phyloP scores from a whole-genome alignment of 2,329 filamentous ascomycete species.

The Lachnellula cervina region DNA sequence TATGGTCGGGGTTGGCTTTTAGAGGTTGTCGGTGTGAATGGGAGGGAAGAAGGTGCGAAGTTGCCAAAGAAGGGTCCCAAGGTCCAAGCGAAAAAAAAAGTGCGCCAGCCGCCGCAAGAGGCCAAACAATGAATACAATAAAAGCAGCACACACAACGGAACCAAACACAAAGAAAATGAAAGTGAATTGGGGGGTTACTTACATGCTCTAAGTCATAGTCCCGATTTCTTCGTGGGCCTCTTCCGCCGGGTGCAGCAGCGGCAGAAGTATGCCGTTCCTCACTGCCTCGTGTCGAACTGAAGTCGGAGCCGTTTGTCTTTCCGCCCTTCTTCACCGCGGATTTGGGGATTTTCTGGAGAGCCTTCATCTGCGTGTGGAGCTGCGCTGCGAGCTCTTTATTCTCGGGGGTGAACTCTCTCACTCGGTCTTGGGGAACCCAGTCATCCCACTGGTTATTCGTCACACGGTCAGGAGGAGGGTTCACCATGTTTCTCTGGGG shows the following conservation, averaged over 20 bases:
- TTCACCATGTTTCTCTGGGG: slow-evolving; percentile 1
- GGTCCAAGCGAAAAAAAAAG: not conserved
- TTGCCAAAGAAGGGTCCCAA: not conserved
- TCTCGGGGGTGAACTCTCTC: slow-evolving; percentile 90
- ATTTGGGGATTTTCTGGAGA: slow-evolving; percentile 34
- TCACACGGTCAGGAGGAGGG: slow-evolving; percentile 21
- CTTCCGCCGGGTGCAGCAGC: slow-evolving; percentile 54
- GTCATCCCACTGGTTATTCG: slow-evolving; percentile 75
- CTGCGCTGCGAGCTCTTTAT: slow-evolving; percentile 78
- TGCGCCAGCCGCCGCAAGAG: not conserved
- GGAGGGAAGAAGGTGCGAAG: not conserved
- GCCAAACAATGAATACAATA: not conserved
- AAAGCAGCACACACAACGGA: not conserved
- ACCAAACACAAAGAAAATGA: not conserved
- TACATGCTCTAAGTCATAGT: slow-evolving; percentile 80
- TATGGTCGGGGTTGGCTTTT: not conserved
- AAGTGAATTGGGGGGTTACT: slow-evolving; percentile 34
- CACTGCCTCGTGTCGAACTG: slow-evolving; percentile 66
- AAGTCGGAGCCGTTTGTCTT: slow-evolving; percentile 50
- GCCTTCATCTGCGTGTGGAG: slow-evolving; percentile 61
- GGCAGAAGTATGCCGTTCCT: slow-evolving; percentile 64
- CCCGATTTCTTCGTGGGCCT: slow-evolving; percentile 69
- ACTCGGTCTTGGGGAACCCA: slow-evolving; percentile 94
- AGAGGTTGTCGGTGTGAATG: not conserved
- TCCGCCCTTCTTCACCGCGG: slow-evolving; percentile 51